Percentiles rank a stretch among this genome's conserved stretches.
phyloP scores from a whole-genome alignment of 1,139 yeast genomes.

The Hyphopichia pseudoburtonii region DNA sequence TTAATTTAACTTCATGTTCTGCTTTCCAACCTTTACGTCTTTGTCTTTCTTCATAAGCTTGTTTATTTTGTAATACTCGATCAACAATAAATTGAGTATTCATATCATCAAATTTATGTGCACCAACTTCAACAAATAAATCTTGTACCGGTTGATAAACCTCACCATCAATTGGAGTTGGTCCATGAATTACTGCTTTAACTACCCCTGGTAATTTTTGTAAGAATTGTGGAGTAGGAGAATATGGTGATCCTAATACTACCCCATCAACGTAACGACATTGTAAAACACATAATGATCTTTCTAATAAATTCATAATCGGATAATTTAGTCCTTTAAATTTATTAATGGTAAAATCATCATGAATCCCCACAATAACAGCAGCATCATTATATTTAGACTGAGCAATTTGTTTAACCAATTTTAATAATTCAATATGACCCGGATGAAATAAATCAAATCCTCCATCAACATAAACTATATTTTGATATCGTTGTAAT shows the following conservation, averaged over 20 bases:
- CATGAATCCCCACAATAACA: constrained; percentile 70
- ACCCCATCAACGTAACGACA: constrained; percentile 83
- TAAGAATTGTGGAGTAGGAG: constrained; percentile 44
- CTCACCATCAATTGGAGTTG: constrained; percentile 44
- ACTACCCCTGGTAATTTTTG: constrained; percentile 38
- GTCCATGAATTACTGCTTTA: constrained; percentile 61
- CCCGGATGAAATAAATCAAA: constrained; percentile 95
- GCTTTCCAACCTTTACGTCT: constrained; percentile 76
- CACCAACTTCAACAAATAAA: constrained; percentile 44
- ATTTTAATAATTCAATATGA: constrained; percentile 69
- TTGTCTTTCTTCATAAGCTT: constrained; percentile 76
- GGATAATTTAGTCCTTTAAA: constrained; percentile 72
- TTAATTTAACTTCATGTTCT: constrained; percentile 32
- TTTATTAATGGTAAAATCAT: constrained; percentile 57
- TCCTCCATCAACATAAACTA: constrained; percentile 75
- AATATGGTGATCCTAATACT: constrained; percentile 65
- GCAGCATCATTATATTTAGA: constrained; percentile 33
- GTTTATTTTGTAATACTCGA: constrained; percentile 64
- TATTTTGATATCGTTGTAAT: constrained; percentile 24
- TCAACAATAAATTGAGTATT: constrained; percentile 66
- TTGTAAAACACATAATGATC: constrained; percentile 84
- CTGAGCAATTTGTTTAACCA: constrained; percentile 40
- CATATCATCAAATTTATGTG: constrained; percentile 59
- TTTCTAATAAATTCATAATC: constrained; percentile 83
- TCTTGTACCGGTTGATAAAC: constrained; percentile 45